A percentile compares a stretch with the other conserved stretches of the same genome.
Evolutionary conservation across 441 rosid genomes (phyloP).

Genomic region (Erodium texanum): DNA sequence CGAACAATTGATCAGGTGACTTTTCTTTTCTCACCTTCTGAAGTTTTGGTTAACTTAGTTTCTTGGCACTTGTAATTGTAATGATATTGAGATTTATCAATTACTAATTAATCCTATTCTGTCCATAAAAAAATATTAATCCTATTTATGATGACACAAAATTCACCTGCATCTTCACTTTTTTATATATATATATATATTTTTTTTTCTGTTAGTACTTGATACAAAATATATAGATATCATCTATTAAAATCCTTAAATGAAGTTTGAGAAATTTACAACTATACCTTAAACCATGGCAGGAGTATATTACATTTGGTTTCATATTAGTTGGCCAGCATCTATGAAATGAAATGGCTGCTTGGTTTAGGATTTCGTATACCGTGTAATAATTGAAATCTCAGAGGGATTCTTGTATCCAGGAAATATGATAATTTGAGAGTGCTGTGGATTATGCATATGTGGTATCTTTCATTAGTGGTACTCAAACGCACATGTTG

Average conservation of each 20-base stretch:
- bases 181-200: too few species aligned
- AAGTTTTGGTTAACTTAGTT: not conserved
- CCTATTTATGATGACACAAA: too few species aligned
- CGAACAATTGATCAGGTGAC: constrained; percentile 92
- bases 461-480: not conserved
- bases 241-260: not conserved
- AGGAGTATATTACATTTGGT: not conserved
- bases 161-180: too few species aligned
- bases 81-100: too few species aligned
- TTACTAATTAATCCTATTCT: constrained; percentile 4
- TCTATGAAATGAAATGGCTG: not conserved
- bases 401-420: not conserved
- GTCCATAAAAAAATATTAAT: too few species aligned
- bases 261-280: not conserved
- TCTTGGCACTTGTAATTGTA: too few species aligned
- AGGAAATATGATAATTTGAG: not conserved
- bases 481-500: not conserved
- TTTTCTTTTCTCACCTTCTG: not conserved
- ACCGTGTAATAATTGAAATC: not conserved
- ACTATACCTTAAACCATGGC: not conserved
- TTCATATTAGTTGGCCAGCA: not conserved
- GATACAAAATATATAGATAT: not conserved
- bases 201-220: not conserved
- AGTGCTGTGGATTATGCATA: not conserved
- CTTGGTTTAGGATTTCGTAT: not conserved